These are phyloP conservation scores for Astrocystis sublimbata DNA, from an alignment of 495 filamentous ascomycete genomes.

Conservation along the genomic window DNA sequence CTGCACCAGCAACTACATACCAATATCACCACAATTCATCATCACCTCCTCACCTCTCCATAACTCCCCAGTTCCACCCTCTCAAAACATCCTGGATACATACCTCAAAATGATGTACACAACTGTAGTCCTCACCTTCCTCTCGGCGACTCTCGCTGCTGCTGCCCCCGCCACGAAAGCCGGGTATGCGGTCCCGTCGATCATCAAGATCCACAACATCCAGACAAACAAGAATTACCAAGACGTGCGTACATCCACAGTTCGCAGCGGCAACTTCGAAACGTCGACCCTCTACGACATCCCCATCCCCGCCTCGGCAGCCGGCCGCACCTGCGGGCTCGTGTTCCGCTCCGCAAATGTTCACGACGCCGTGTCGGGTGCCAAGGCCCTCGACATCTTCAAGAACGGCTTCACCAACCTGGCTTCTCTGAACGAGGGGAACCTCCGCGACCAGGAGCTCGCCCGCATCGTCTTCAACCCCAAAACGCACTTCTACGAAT, in stretches of 20 bases:
- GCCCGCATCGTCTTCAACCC: constrained; percentile 23
- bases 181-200: constrained; percentile 25
- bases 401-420: constrained; percentile 27
- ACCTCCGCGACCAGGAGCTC: constrained; percentile 25
- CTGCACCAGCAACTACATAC: constrained; percentile 2
- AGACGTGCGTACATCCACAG: constrained; percentile 1
- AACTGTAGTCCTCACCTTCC: constrained; percentile 24
- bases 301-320: constrained; percentile 23
- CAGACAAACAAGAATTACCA: constrained; percentile 19
- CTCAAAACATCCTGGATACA: neutral
- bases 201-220: constrained; percentile 28
- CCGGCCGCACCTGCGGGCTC: constrained; percentile 27
- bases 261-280: constrained; percentile 21
- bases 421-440: constrained; percentile 15
- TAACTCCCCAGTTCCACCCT: neutral
- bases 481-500: constrained; percentile 22
- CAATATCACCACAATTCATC: neutral
- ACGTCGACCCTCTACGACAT: constrained; percentile 33
- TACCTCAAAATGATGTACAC: constrained; percentile 35
- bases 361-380: constrained; percentile 19
- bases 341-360: constrained; percentile 17
- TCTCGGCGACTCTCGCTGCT: constrained; percentile 30
- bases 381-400: constrained; percentile 24
- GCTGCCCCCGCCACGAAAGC: constrained; percentile 25
- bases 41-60: neutral